A percentile compares a stretch with the other conserved stretches of the same genome.
Evolutionary conservation across 2,329 filamentous ascomycete species (phyloP).

Genomic region (Penicillium freii): DNA sequence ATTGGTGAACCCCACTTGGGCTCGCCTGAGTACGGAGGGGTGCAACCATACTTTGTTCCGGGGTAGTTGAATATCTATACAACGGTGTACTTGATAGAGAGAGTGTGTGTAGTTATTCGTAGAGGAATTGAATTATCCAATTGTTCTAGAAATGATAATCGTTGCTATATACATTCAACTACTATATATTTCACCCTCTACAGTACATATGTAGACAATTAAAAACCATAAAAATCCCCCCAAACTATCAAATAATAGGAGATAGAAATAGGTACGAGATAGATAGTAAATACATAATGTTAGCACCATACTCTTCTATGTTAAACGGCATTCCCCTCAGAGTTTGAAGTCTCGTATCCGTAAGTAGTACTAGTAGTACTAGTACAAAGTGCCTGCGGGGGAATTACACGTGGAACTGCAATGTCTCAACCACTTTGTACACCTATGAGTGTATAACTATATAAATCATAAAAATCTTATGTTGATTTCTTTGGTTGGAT

Average conservation of each 20-base stretch:
- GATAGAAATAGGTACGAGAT: neutral
- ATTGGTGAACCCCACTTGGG: constrained; percentile 22
- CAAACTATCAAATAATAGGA: neutral
- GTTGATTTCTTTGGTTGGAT: neutral
- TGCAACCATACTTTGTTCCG: neutral
- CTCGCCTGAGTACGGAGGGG: constrained; percentile 21
- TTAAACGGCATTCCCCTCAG: neutral
- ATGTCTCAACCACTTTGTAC: neutral
- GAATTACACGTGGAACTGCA: neutral
- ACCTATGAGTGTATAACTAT: too few species aligned
- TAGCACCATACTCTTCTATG: neutral
- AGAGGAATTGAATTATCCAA: neutral
- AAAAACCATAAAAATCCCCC: neutral
- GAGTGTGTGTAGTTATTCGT: neutral
- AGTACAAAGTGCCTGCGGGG: neutral
- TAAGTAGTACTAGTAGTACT: neutral
- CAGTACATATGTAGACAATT: neutral
- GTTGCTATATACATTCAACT: too few species aligned
- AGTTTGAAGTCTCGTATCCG: neutral
- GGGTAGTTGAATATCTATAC: neutral
- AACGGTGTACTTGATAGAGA: neutral
- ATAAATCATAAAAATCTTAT: too few species aligned
- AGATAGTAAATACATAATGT: neutral
- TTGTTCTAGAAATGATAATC: neutral
- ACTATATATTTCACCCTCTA: neutral